Conservation (phyloP, 352 stramenopile genomes). For the Elongisporangium prolatum region DNA sequence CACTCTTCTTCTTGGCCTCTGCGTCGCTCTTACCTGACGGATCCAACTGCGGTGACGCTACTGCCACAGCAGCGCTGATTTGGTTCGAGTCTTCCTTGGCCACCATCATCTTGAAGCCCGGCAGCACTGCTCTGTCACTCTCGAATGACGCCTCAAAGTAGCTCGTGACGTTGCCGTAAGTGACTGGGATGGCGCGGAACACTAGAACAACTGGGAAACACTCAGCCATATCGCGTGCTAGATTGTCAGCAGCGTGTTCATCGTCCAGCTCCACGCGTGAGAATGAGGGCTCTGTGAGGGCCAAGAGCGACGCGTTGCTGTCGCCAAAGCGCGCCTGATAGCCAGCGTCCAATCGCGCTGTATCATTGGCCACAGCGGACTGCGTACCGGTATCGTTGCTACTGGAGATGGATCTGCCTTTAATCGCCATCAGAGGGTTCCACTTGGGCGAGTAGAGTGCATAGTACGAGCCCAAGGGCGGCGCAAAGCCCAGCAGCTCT, state of each 20-base stretch:
- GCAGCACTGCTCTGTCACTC: slow-evolving; percentile 35
- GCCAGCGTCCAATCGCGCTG: slow-evolving; percentile 16
- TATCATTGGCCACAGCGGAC: slow-evolving; percentile 11
- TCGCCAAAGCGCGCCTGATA: slow-evolving; percentile 58
- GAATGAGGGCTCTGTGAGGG: slow-evolving; percentile 34
- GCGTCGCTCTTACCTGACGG: not conserved
- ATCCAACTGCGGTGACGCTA: slow-evolving; percentile 4
- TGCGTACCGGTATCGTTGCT: slow-evolving; percentile 3
- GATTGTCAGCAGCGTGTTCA: slow-evolving; percentile 60
- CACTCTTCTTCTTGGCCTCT: slow-evolving; percentile 11
- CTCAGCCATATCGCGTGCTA: slow-evolving; percentile 55
- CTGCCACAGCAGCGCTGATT: slow-evolving; percentile 9
- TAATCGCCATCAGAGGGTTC: slow-evolving; percentile 65
- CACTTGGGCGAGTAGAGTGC: slow-evolving; percentile 80
- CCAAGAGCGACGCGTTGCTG: slow-evolving; percentile 34
- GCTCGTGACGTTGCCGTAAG: slow-evolving; percentile 65
- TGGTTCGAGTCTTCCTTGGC: slow-evolving; percentile 37
- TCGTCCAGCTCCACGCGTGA: slow-evolving; percentile 15
- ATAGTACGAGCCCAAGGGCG: slow-evolving; percentile 70
- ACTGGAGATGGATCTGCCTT: slow-evolving; percentile 16
- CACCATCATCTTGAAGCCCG: slow-evolving; percentile 80
- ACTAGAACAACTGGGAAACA: slow-evolving; percentile 71
- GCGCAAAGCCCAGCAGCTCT: slow-evolving; percentile 64
- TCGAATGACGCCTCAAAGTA: slow-evolving; percentile 55
- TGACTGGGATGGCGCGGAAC: slow-evolving; percentile 58